Evolutionary conservation across 139 green algal genomes (phyloP).

Genomic region (Chlorella sp.): DNA sequence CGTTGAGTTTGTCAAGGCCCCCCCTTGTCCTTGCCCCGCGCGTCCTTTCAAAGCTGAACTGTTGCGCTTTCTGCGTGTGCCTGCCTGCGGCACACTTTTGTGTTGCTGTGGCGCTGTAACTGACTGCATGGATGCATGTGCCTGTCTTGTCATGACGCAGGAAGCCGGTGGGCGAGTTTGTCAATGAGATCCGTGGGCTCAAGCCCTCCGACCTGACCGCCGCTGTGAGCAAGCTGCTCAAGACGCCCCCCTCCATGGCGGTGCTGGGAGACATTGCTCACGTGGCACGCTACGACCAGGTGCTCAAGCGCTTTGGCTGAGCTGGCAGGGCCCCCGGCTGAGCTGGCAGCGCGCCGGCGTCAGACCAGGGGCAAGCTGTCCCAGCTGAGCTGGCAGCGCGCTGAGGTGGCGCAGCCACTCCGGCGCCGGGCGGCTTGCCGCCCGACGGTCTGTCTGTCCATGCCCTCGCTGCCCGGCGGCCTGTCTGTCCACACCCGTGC

Average conservation of each 20-base stretch:
- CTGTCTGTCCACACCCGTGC: too few relatives aligned
- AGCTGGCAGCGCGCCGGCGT: neutral
- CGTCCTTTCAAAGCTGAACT: too few relatives aligned
- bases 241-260: slow-evolving; percentile 57
- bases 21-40: neutral
- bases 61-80: too few relatives aligned
- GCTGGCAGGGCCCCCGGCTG: neutral
- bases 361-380: too few relatives aligned
- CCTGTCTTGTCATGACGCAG: neutral
- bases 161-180: slow-evolving; percentile 58
- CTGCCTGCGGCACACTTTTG: too few relatives aligned
- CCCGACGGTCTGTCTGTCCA: too few relatives aligned
- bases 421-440: too few relatives aligned
- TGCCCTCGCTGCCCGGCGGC: too few relatives aligned
- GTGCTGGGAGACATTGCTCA: slow-evolving; percentile 58
- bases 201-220: slow-evolving; percentile 52
- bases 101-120: too few relatives aligned
- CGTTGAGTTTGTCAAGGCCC: too few relatives aligned
- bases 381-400: slow-evolving; percentile 13
- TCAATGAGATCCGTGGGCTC: slow-evolving; percentile 49
- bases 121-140: too few relatives aligned
- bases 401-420: neutral
- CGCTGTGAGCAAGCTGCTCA: slow-evolving; percentile 55
- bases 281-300: slow-evolving; percentile 56
- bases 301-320: slow-evolving; percentile 52